Base-by-base conservation (phyloP, 805 yeast genomes). In the Lipomyces japonicus region DNA sequence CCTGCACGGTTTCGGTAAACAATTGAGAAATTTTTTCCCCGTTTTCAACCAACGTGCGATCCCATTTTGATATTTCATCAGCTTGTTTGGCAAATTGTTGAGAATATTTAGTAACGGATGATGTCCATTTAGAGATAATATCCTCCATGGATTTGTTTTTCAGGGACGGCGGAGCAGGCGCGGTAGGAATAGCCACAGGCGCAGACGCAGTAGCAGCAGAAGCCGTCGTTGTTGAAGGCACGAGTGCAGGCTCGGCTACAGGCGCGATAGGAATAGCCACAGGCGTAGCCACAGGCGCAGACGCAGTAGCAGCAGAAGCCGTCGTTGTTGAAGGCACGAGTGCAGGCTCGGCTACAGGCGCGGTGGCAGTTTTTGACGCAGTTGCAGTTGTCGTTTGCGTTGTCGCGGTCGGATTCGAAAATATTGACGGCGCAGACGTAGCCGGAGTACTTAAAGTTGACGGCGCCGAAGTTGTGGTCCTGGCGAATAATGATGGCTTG, bases 111-210 rank as follows among this genome's bases (percentile, higher is more conserved):
- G 91, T 74, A 51, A 93, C 69, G 59, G 93, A 95, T 48, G 81
- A 80, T 0, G 97, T 85, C 98, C 98, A 93, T 68, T 85, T 89
- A 12, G 89, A 79, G 38, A 93, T 85, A 58, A 93, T 75, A 65
- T 93, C 97, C 63, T 93, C 97, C 63, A 93, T 72, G 1, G 96
- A 88, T 66, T 88, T 88, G 69, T 93, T 93, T 61, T 86, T 89
- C 32, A 93, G 76, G 3, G 95, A 67, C 19, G 65, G 64, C 14
- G 71, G 64, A 45, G 41, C 62, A 49, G 61, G 46, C 3, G 36
- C 53, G 1, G 61, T 30, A 4, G 54, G 44, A 16, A 43, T 37
- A 16, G 48, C 4, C 24, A 53, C 41, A 1, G 50, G 34, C n/a
- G 40, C 39, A 3, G 49, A 31, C 21, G 57, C 44, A 16, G 59